These are phyloP conservation scores for Margaritispora aquatica DNA, from an alignment of 495 filamentous ascomycete species.

Conservation along the genomic window DNA sequence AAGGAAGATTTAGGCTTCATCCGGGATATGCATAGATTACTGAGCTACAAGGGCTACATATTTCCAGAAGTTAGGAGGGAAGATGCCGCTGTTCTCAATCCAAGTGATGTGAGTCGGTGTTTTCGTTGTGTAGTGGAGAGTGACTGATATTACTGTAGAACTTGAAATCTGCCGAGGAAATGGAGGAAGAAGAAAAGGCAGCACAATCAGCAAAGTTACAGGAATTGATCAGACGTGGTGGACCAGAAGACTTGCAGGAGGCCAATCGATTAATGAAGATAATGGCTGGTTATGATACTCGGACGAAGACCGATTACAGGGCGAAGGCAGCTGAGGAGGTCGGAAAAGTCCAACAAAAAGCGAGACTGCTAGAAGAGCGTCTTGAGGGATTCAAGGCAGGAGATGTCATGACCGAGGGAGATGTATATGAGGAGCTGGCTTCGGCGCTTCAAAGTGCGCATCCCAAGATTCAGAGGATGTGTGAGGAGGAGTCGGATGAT, in stretches of 20 bases:
- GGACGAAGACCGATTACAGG: constrained; percentile 93
- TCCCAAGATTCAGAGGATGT: constrained; percentile 98
- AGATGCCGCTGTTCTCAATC: constrained; percentile 95
- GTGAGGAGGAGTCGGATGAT: constrained; percentile 96
- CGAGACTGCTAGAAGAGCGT: constrained; percentile 86
- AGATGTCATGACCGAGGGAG: constrained; percentile 78
- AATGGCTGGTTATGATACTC: constrained; percentile 94
- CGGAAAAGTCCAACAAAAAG: constrained; percentile 87
- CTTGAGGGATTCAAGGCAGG: constrained; percentile 76
- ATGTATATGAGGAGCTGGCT: constrained; percentile 96
- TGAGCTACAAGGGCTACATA: constrained; percentile 93
- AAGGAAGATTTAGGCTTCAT: constrained; percentile 96
- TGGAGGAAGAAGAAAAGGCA: constrained; percentile 94
- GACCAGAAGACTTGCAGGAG: constrained; percentile 88
- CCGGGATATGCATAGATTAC: constrained; percentile 91
- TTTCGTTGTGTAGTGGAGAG: neutral
- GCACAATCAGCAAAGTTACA: constrained; percentile 96
- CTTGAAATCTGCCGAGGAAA: constrained; percentile 93
- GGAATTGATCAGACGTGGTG: constrained; percentile 87
- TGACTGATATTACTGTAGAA: constrained; percentile 53
- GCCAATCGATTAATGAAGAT: constrained; percentile 97
- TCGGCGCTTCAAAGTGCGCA: constrained; percentile 87
- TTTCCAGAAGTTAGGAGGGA: constrained; percentile 89
- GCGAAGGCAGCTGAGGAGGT: constrained; percentile 97
- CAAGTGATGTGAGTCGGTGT: constrained; percentile 73